Evolutionary conservation across 352 stramenopile genomes (phyloP).

Genomic region (Phytophthora colocasiae): DNA sequence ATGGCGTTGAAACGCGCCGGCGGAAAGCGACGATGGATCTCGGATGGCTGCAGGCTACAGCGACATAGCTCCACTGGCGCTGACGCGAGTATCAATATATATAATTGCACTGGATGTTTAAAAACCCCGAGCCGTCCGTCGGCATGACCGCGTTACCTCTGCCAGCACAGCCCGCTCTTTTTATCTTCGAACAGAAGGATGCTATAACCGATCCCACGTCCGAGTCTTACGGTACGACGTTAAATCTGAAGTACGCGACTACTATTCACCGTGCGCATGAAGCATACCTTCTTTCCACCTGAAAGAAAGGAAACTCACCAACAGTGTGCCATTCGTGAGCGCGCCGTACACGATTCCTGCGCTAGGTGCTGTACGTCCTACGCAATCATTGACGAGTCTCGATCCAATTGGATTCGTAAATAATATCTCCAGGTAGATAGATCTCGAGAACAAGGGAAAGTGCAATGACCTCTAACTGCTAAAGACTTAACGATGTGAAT

Average conservation of each 20-base stretch:
- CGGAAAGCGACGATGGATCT: conserved; percentile 17
- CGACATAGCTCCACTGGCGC: neutral
- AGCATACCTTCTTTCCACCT: conserved; percentile 49
- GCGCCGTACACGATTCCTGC: conserved; percentile 49
- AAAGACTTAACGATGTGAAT: no score
- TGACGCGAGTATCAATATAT: conserved; percentile 2
- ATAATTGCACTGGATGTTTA: conserved; percentile 44
- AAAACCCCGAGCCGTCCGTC: conserved; percentile 37
- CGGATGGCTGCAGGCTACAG: conserved; percentile 12
- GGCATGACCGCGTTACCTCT: conserved; percentile 49
- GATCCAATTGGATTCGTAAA: conserved; percentile 48
- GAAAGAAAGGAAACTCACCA: conserved; percentile 75
- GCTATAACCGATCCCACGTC: conserved; percentile 63
- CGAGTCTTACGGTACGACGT: conserved; percentile 7
- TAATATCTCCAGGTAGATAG: no score
- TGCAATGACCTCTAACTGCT: no score
- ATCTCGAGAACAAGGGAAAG: no score
- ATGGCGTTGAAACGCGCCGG: conserved; percentile 12
- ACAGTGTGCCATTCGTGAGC: conserved; percentile 43
- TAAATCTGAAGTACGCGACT: conserved; percentile 72
- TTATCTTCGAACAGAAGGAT: conserved; percentile 33
- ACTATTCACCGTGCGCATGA: conserved; percentile 51
- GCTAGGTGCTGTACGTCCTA: conserved; percentile 47
- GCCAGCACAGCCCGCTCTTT: conserved; percentile 51
- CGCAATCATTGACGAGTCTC: conserved; percentile 54